A percentile compares a stretch with the other conserved stretches of the same genome.
Evolutionary conservation across 1,284 basidiomycete genomes (phyloP).

Genomic region (Fomitopsis betulina): DNA sequence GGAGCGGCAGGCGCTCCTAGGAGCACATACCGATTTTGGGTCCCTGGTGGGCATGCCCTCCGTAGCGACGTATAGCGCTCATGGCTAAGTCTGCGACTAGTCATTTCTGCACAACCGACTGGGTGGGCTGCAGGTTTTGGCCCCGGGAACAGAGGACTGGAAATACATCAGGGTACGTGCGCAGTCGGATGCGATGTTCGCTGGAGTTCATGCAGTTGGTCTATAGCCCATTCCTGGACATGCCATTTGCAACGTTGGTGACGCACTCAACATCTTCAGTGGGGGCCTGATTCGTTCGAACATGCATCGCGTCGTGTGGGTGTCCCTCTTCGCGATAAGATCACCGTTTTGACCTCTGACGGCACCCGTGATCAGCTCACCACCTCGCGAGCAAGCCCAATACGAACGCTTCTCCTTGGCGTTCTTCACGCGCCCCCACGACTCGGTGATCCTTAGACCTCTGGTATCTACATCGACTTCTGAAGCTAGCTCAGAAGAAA

Average conservation of each 20-base stretch:
- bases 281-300: slow-evolving; percentile 56
- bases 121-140: slow-evolving; percentile 9
- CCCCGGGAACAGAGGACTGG: slow-evolving; percentile 8
- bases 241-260: slow-evolving; percentile 58
- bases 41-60: slow-evolving; percentile 5
- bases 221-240: slow-evolving; percentile 51
- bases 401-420: slow-evolving; percentile 55
- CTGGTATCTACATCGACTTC: slow-evolving; percentile 17
- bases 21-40: slow-evolving; percentile 10
- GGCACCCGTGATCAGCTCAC: slow-evolving; percentile 26
- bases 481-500: background rate
- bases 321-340: slow-evolving; percentile 4
- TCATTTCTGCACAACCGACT: slow-evolving; percentile 10
- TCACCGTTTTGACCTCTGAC: too few relatives aligned
- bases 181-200: background rate
- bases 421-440: slow-evolving; percentile 58
- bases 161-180: slow-evolving; percentile 5
- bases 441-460: slow-evolving; percentile 42
- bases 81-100: background rate
- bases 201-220: background rate
- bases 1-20: slow-evolving; percentile 5
- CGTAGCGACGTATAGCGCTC: background rate
- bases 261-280: slow-evolving; percentile 52
- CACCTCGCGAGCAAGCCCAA: slow-evolving; percentile 40
- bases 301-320: slow-evolving; percentile 45